A percentile compares a stretch with the other conserved stretches of the same genome.
phyloP scores from a whole-genome alignment of 148 eudicot species.

The Dianthus caryophyllus region DNA sequence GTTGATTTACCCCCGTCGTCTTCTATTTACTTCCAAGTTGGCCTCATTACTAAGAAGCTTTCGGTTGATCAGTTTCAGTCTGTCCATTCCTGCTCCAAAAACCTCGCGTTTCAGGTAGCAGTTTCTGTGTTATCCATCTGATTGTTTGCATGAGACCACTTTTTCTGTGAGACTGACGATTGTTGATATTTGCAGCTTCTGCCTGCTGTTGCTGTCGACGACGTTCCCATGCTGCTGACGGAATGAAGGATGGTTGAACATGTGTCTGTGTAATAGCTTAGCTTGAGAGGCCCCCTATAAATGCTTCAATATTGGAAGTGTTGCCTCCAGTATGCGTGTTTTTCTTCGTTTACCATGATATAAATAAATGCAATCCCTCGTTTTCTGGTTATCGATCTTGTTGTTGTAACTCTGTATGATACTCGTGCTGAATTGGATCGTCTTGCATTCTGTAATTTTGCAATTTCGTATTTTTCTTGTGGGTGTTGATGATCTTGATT shows the following conservation, averaged over 20 bases:
- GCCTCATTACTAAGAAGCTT: conserved; percentile 69
- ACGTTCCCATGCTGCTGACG: conserved; percentile 50
- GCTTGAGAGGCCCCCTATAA: conserved; percentile 29
- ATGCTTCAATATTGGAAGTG: conserved; percentile 21
- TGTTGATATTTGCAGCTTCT: conserved; percentile 44
- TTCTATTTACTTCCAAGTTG: conserved; percentile 70
- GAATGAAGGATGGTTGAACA: conserved; percentile 50
- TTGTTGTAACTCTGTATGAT: too few species aligned
- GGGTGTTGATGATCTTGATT: too few species aligned
- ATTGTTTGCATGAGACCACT: too few species aligned
- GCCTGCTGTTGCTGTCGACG: conserved; percentile 33
- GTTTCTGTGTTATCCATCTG: too few species aligned
- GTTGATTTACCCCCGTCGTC: conserved; percentile 66
- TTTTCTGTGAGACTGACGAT: too few species aligned
- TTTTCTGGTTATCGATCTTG: too few species aligned
- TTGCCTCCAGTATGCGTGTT: conserved; percentile 30
- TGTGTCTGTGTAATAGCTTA: conserved; percentile 9
- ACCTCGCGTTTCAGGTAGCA: conserved; percentile 24
- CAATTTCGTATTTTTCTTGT: too few species aligned
- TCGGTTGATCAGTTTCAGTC: conserved; percentile 59
- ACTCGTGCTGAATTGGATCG: too few species aligned
- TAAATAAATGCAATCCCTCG: too few species aligned
- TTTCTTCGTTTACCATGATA: too few species aligned
- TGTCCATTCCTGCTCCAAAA: conserved; percentile 41
- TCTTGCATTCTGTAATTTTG: too few species aligned